Base-by-base conservation (phyloP, 2,329 filamentous ascomycete genomes). In the Ceratocystis papillata region DNA sequence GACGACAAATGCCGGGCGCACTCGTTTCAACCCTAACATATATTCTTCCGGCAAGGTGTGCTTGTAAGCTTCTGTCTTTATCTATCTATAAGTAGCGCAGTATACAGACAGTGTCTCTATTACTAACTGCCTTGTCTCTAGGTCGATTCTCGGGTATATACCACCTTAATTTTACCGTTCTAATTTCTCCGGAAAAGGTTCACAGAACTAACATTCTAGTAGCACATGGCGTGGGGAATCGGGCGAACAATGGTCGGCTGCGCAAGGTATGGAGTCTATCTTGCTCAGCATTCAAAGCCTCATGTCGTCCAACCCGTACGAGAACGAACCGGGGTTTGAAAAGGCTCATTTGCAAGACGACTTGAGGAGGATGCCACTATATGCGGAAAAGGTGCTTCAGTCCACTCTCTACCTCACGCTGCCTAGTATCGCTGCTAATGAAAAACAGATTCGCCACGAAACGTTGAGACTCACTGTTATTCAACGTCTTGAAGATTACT, bases 11-110 rank as follows among this genome's bases (percentile, higher is more conserved):
- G 80, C 81, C n/a, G 93, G 93, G 10, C 81, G 87, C 67, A 91
- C 87, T 73, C 86, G 94, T 6, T 97, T 97, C 79, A 96, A 96
- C 72, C 94, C 94, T 2, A 99, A 99, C 73, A 96, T 99, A 68
- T 99, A 99, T 73, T 81, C 91, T 1, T 84, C 79, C 62, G 94
- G 94, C 62, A 95, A 93, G 76, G 92, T 99, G 66, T 99, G 94
- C 78, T 76, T 99, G 84, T 95, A 76, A 79, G 87, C 81, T 15
- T 8, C 17, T 37, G 8, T 37, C 22, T 33, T 17, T n/a, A 15
- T 37, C 28, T 10, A 37, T 33, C 1, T 15, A 41, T 1, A 15
- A 41, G 10, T 4, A 41, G 10, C 10, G 3, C 10, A 4, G 10
- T 5, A 17, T 5, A 37, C 15, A 37, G 20, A 25, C 50, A 4